Base-by-base conservation (phyloP, 1,284 basidiomycete species). In the Jaminaea rosea region DNA sequence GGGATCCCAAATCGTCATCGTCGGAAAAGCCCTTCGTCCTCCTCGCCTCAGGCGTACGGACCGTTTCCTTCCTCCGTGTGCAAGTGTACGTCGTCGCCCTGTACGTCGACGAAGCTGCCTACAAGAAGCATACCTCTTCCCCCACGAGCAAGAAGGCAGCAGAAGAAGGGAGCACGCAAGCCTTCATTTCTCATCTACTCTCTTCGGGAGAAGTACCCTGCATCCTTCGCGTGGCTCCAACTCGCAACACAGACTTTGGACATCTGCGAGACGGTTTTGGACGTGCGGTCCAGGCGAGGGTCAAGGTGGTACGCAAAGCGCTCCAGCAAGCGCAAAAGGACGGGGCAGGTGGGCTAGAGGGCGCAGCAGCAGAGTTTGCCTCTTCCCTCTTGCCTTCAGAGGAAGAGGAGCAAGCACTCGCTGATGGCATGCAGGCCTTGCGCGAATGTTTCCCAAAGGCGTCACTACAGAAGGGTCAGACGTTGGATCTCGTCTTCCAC, bases 11-110 rank as follows among this genome's bases (percentile, higher is more conserved):
- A n/a, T n/a, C n/a, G n/a, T n/a, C n/a, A n/a, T n/a, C 4, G 4
- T 9, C 5, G 6, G 39, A 23, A 5, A 23, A 42, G 13, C 11
- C 39, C 6, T 11, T 42, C 15, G 15, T 15, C 19, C 79, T 92
- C 4, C 76, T 91, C 10, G 88, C 89, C 1, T 76, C 87, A 1
- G 88, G 88, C 39, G 86, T 89, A 27, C 79, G 89, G 39, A 87
- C 84, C 0, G 88, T 92, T 39, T 78, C 86, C 10, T 88, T 92
- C 75, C 76, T 92, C 41, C 78, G 81, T 4, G 80, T 92, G 53
- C 81, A 84, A 59, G 89, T 91, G 9, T 92, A 92, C 73, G 86
- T 87, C 4, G 82, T 87, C 37, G 88, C 80, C 0, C 86, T 91
- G 70, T 92, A 92, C 73, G 85, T 86, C 13, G 87, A 88, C 72